Base-by-base conservation (phyloP, 1,284 basidiomycete species). In the Sporisorium graminicola region DNA sequence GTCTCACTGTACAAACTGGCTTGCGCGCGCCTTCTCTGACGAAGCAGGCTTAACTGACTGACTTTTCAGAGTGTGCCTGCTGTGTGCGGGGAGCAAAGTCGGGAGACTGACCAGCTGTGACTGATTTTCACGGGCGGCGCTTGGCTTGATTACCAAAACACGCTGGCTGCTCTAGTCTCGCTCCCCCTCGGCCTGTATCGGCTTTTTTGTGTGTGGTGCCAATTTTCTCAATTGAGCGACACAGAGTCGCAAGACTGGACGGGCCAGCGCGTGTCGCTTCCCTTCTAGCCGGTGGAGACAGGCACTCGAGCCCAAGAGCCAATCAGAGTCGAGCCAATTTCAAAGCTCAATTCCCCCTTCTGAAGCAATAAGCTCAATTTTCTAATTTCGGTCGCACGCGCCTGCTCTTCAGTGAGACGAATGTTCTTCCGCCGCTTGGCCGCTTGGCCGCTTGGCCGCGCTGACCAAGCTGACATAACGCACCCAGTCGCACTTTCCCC, bases 81-180 rank as follows among this genome's bases (percentile, higher is more conserved):
- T n/a, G n/a, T n/a, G n/a, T n/a, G n/a, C n/a, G n/a, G n/a, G n/a
- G n/a, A n/a, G n/a, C n/a, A n/a, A n/a, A n/a, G n/a, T n/a, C n/a
- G n/a, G n/a, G 27, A 56, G 54, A 59, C 49, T 52, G 51, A 58
- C 40, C 54, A 54, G 51, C 60, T 18, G 46, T 40, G 31, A 18
- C 31, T 22, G 43, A 56, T 44, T 29, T 56, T 31, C 18, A 18
- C 35, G 10, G 29, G 53, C 37, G 18, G 53, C 42, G 49, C 64
- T 27, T 31, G 56, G 55, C 49, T 54, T 70, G 67, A 70, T 70
- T 70, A 70, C 57, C 67, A 70, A 70, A 70, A 64, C 67, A 70
- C 67, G 57, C 47, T 35, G 52, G 29, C 53, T 51, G 56, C 24
- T 53, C 27, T 20, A 55, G 37, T 59, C 37, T 14, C 33, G 3